phyloP scores from a whole-genome alignment of 2,329 filamentous ascomycete genomes.

The Neonectria hederae region DNA sequence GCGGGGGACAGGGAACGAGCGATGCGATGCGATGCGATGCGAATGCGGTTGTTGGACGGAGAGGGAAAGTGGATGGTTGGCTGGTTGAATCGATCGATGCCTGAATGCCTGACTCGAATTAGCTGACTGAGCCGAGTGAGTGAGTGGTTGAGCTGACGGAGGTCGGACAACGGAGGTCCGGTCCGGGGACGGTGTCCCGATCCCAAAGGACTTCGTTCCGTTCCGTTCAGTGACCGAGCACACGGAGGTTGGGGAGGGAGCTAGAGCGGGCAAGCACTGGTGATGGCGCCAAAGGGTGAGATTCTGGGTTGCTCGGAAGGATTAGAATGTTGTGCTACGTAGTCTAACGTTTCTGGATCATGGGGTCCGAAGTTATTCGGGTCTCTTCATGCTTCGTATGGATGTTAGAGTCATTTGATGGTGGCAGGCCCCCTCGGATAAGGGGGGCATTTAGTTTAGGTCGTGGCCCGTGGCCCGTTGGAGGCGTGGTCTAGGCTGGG shows the following conservation, averaged over 20 bases:
- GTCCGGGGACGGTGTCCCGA: constrained; percentile 1
- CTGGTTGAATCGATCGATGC: constrained; percentile 1
- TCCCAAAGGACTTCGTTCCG: neutral
- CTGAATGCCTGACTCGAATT: neutral
- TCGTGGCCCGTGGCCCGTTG: neutral
- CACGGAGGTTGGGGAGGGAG: neutral
- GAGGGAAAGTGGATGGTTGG: neutral
- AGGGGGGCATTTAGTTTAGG: neutral
- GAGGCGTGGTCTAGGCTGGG: neutral
- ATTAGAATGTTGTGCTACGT: neutral
- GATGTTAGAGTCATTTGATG: neutral
- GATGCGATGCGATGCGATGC: constrained; percentile 13
- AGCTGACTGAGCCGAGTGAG: neutral
- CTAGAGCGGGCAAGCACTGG: no score
- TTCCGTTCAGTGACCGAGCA: neutral
- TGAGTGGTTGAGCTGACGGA: neutral
- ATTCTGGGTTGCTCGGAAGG: no score
- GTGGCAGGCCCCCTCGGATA: neutral
- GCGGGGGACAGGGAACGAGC: neutral
- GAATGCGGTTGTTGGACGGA: neutral
- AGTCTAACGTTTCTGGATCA: neutral
- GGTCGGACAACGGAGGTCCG: neutral
- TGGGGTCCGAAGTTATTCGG: neutral
- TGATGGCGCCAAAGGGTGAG: neutral
- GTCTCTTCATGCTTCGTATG: neutral